These are phyloP conservation scores for Punctularia strigosozonata DNA, from an alignment of 768 basidiomycete species.

Conservation along the genomic window DNA sequence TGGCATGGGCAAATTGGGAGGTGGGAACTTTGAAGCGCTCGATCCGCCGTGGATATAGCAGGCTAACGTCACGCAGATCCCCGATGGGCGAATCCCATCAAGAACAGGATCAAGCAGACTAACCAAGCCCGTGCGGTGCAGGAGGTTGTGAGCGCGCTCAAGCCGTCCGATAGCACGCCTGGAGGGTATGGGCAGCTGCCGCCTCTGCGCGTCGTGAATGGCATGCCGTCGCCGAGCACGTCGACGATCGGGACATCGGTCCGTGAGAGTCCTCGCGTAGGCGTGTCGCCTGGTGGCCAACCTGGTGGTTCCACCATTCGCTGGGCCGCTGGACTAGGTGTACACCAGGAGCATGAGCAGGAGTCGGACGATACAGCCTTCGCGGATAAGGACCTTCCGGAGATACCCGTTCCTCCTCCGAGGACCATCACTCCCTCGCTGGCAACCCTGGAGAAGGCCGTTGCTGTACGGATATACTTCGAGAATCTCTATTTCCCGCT, in stretches of 20 bases:
- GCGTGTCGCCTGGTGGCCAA: constrained; percentile 29
- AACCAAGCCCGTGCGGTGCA: constrained; percentile 67
- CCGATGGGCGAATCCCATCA: constrained; percentile 82
- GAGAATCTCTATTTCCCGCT: constrained; percentile 83
- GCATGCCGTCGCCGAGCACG: constrained; percentile 55
- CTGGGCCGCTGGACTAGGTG: constrained; percentile 47
- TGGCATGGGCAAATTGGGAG: constrained; percentile 78
- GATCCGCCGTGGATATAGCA: constrained; percentile 4
- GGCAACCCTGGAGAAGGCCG: constrained; percentile 86
- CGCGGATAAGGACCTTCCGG: constrained; percentile 15
- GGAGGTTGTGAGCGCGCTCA: constrained; percentile 62
- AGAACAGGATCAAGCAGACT: constrained; percentile 54
- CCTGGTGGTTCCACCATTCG: constrained; percentile 50
- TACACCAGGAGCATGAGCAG: constrained; percentile 59
- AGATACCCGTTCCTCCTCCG: constrained; percentile 26
- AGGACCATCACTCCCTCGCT: constrained; percentile 75
- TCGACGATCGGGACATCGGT: constrained; percentile 70
- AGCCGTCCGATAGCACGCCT: constrained; percentile 36
- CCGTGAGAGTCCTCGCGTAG: constrained; percentile 48
- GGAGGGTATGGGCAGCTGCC: constrained; percentile 28
- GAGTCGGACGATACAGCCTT: constrained; percentile 30
- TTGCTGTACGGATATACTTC: constrained; percentile 88
- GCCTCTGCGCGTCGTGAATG: constrained; percentile 72
- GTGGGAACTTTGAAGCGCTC: constrained; percentile 37
- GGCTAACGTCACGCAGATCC: constrained; percentile 44